Conservation (phyloP, 345 rosid species). For the Arabis alpina region DNA sequence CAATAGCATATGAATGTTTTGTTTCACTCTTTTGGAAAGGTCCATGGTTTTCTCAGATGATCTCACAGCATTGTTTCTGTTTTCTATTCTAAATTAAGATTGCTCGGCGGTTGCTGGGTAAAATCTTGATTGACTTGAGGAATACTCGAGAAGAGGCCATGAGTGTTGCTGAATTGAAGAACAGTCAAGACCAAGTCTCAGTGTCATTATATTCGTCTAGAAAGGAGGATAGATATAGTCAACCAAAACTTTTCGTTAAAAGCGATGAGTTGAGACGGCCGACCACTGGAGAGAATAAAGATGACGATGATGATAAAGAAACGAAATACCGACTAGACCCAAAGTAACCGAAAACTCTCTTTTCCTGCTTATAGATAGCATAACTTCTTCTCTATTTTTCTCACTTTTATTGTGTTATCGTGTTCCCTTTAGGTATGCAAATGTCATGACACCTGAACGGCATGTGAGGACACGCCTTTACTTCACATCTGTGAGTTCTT, state of each 20-base stretch:
- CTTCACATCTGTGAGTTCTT: conserved; percentile 90
- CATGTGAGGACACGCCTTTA: conserved; percentile 98
- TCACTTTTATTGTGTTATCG: background rate
- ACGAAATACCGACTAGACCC: conserved; percentile 97
- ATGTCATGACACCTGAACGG: conserved; percentile 98
- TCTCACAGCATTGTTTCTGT: background rate
- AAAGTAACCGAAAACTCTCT: conserved; percentile 48
- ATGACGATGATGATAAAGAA: conserved; percentile 94
- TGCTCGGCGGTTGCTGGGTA: conserved; percentile 95
- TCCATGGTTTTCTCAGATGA: conserved; percentile 2
- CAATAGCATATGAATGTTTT: background rate
- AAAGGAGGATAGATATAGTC: conserved; percentile 61
- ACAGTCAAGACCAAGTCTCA: conserved; percentile 66
- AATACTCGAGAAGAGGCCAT: conserved; percentile 98
- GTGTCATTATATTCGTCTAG: conserved; percentile 46
- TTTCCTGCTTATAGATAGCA: background rate
- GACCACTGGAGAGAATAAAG: conserved; percentile 79
- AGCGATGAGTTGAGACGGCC: conserved; percentile 69
- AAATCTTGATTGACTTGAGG: conserved; percentile 93
- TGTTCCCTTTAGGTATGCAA: conserved; percentile 77
- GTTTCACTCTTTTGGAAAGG: conserved; percentile 2
- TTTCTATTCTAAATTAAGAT: conserved; percentile 49
- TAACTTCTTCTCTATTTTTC: conserved; percentile 20
- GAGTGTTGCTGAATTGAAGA: conserved; percentile 83
- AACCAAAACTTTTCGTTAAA: conserved; percentile 54